Base-by-base conservation (phyloP, 495 filamentous ascomycete species). In the Penicillium goetzii region DNA sequence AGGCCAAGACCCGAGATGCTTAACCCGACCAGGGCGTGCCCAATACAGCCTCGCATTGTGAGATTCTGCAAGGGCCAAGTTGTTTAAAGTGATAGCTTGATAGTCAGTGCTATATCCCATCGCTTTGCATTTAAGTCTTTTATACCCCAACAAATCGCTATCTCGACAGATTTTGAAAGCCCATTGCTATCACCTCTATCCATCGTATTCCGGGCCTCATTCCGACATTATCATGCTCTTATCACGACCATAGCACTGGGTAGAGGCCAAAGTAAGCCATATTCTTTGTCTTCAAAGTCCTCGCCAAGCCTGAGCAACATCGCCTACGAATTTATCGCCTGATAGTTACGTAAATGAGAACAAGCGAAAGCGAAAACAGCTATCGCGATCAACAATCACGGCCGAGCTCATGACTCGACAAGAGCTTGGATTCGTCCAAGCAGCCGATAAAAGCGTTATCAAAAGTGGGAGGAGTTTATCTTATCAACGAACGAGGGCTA, bases 21-120 rank as follows among this genome's bases (percentile, higher is more conserved):
- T 25, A 68, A n/a, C 19, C 59, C 66, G 10, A 63, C 21, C 4
- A 68, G 51, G 36, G 55, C 51, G 52, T 68, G 53, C n/a, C 43
- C 43, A 43, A 63, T 4, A 45, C 19, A 43, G 21, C 21, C 21
- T 15, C 50, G 62, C 63, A 68, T 60, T 23, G 34, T 49, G 34
- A 21, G 34, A 23, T 54, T 23, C 6, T 52, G 34, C 50, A 40
- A 28, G 47, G 25, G 23, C 23, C 23, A 8, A 26, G 0, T 50
- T 50, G 19, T 15, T 9, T 26, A 17, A 4, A 17, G 12, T 28
- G 23, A 28, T 17, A 23, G 41, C 12, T 6, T 28, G 25, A 17
- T 50, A 17, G 23, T 50, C 3, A 28, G 17, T 28, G 25, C 12
- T 1, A 5, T 28, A 26, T 28, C n/a, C n/a, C 41, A 26, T 50